phyloP scores from a whole-genome alignment of 1,284 basidiomycete genomes.

The Chiua sp. region DNA sequence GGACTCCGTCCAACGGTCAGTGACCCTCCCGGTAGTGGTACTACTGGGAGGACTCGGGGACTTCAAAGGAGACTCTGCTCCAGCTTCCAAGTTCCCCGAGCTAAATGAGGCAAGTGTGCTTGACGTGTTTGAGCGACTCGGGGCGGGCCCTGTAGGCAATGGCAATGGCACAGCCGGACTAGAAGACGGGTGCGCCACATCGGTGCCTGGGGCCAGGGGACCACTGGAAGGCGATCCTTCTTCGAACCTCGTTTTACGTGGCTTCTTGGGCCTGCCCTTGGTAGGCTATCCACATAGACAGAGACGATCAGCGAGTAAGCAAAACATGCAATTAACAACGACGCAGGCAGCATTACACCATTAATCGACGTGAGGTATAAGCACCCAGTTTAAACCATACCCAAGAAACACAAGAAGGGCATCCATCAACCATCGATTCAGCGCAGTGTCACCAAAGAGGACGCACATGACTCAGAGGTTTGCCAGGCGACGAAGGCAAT shows the following conservation, averaged over 20 bases:
- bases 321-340: slow-evolving; percentile 35
- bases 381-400: slow-evolving; percentile 26
- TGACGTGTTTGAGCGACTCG: slow-evolving; percentile 6
- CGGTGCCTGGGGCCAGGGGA: neutral
- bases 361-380: slow-evolving; percentile 38
- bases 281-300: slow-evolving; percentile 57
- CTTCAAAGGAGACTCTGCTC: slow-evolving; percentile 6
- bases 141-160: slow-evolving; percentile 5
- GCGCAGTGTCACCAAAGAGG: slow-evolving; percentile 63
- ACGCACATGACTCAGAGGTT: slow-evolving; percentile 84
- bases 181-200: neutral
- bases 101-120: slow-evolving; percentile 1
- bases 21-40: slow-evolving; percentile 18
- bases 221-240: slow-evolving; percentile 15
- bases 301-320: slow-evolving; percentile 36
- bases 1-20: slow-evolving; percentile 41
- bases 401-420: slow-evolving; percentile 12
- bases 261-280: slow-evolving; percentile 68
- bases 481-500: slow-evolving; percentile 52
- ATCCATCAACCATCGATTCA: slow-evolving; percentile 40
- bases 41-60: slow-evolving; percentile 4
- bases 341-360: slow-evolving; percentile 34
- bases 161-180: slow-evolving; percentile 1
- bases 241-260: slow-evolving; percentile 51
- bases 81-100: neutral